Evolutionary conservation across 805 yeast genomes (phyloP).

Genomic region (Debaryomyces maramus): DNA sequence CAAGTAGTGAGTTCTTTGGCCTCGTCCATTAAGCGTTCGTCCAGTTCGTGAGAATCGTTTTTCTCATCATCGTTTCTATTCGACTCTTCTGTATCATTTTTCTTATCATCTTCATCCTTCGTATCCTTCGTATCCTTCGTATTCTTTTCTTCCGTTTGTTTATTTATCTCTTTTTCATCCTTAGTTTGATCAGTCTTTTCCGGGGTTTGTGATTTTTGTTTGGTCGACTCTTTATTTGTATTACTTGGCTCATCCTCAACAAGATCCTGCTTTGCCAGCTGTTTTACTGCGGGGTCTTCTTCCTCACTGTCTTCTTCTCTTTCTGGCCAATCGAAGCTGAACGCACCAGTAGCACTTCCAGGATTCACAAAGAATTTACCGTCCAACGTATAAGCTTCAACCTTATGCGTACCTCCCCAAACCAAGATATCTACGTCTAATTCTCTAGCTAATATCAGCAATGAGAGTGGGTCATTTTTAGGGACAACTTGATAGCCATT

Average conservation of each 20-base stretch:
- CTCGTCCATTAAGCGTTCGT: conserved; percentile 18
- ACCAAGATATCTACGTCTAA: conserved; percentile 87
- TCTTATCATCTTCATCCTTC: conserved; percentile 26
- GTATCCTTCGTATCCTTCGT: conserved; percentile 28
- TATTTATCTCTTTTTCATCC: conserved; percentile 47
- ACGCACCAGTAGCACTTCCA: conserved; percentile 95
- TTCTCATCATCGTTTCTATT: conserved; percentile 15
- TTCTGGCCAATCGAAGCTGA: conserved; percentile 60
- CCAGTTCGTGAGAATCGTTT: conserved; percentile 10
- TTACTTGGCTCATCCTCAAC: conserved; percentile 23
- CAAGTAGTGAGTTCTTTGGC: conserved; percentile 24
- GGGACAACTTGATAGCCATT: conserved; percentile 86
- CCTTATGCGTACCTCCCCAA: conserved; percentile 92
- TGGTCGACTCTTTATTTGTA: conserved; percentile 5
- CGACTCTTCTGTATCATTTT: conserved; percentile 8
- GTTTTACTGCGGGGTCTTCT: conserved; percentile 29
- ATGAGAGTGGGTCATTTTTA: conserved; percentile 79
- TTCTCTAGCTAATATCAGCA: conserved; percentile 81
- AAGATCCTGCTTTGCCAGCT: conserved; percentile 26
- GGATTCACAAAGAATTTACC: conserved; percentile 95
- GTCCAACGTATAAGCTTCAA: conserved; percentile 90
- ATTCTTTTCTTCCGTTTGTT: conserved; percentile 32
- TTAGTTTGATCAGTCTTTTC: conserved; percentile 6
- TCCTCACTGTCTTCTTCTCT: conserved; percentile 49
- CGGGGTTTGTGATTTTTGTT: too few relatives aligned